These are phyloP conservation scores for Dalechampia spathulata DNA, from an alignment of 441 rosid genomes.

Conservation along the genomic window DNA sequence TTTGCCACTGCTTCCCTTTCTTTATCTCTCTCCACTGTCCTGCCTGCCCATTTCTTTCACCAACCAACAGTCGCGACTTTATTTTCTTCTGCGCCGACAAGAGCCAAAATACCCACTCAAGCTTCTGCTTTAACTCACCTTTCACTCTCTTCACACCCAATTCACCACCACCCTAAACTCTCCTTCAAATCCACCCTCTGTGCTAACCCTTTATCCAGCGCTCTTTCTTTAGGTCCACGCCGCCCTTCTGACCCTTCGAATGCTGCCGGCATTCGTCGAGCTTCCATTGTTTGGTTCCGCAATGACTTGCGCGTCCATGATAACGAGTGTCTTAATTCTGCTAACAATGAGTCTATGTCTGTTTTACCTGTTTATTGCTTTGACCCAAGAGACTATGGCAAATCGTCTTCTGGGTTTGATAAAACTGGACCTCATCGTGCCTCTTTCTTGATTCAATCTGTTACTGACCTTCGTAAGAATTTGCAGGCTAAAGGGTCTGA, in stretches of 20 bases:
- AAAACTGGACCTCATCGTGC: slow-evolving; percentile 86
- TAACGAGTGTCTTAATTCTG: slow-evolving; percentile 78
- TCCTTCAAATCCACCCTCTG: slow-evolving; percentile 77
- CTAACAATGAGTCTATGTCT: slow-evolving; percentile 75
- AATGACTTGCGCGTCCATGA: slow-evolving; percentile 86
- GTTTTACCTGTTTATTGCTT: slow-evolving; percentile 91
- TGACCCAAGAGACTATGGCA: slow-evolving; percentile 87
- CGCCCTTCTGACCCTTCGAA: slow-evolving; percentile 81
- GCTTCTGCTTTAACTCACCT: slow-evolving; percentile 52
- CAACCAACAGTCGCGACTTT: slow-evolving; percentile 35
- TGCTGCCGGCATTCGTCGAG: slow-evolving; percentile 73
- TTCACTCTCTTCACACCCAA: slow-evolving; percentile 30
- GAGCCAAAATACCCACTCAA: slow-evolving; percentile 63
- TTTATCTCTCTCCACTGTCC: slow-evolving; percentile 34
- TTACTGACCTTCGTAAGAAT: slow-evolving; percentile 73
- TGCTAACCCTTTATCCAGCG: slow-evolving; percentile 61
- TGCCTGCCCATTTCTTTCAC: slow-evolving; percentile 40
- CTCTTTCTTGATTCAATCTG: slow-evolving; percentile 71
- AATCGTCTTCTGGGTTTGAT: slow-evolving; percentile 83
- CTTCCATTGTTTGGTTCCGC: slow-evolving; percentile 90
- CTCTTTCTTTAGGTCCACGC: slow-evolving; percentile 69
- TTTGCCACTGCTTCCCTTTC: slow-evolving; percentile 58
- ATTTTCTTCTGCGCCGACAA: slow-evolving; percentile 40
- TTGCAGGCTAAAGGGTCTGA: slow-evolving; percentile 84
- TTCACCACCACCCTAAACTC: slow-evolving; percentile 31